Base-by-base conservation (phyloP, 192 early-diverging fungal species). In the Lobosporangium transversale region DNA sequence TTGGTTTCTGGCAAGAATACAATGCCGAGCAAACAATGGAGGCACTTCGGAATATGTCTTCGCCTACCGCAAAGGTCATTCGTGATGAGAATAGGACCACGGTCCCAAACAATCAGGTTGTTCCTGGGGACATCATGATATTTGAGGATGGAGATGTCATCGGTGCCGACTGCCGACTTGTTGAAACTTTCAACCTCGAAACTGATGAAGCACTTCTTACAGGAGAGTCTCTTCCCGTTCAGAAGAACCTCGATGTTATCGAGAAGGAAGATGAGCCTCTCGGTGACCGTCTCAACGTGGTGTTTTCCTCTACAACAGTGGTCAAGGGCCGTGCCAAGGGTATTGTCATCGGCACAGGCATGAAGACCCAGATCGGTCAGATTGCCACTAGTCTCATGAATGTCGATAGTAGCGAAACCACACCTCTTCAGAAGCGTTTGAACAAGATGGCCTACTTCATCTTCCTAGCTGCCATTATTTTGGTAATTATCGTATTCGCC, bases 11-110 rank as follows among this genome's bases (percentile, higher is more conserved):
- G 20, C 97, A 98, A 83, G 97, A 98, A 70, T 97, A 87, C 81
- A 90, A 91, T 58, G 95, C 97, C 7, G 95, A 93, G 70, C 91
- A 94, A 62, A 95, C 97, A 11, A 88, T 98, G 89, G 95, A 98
- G 65, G 93, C 97, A 29, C 83, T 98, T 37, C 84, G 94, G 45
- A 90, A 92, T 37, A 86, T 98, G 83, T 87, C 90, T 11, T 95
- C 96, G 17, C 95, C 96, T 2, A 91, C 92, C 52, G 89, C 91
- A 23, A 88, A 86, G 35, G 95, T 98, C 29, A 81, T 98, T 71
- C 93, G 97, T 50, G 90, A 92, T 54, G 94, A 94, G 8, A 83
- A 85, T 33, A 85, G 89, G 70, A 81, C 85, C 20, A 86, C 86
- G 17, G 82, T 97, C 43, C 83, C 95, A 18, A 93, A 95, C 9